Conservation (phyloP, 805 yeast species). For the Monosporozyma aquatica region DNA sequence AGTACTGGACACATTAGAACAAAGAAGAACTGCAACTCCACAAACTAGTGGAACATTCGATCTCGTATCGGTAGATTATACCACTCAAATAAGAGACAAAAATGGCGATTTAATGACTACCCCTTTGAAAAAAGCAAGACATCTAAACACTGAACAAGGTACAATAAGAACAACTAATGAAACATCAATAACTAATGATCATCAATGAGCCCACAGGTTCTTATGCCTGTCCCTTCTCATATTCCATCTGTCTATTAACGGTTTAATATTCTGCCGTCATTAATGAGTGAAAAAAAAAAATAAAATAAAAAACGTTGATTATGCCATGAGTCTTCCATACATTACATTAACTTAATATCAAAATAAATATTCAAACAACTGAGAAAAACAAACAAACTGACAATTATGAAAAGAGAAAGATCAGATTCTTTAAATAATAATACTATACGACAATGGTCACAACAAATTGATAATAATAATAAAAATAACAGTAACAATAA, state of each 20-base stretch:
- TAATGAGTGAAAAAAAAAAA: constrained; percentile 1
- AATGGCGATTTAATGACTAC: background rate
- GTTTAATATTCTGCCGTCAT: background rate
- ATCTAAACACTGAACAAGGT: too few relatives aligned
- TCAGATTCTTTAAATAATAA: constrained; percentile 1
- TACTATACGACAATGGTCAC: background rate
- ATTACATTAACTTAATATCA: too few relatives aligned
- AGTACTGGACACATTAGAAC: background rate
- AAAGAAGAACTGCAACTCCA: background rate
- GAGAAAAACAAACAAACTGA: background rate
- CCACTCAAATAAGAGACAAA: constrained; percentile 1
- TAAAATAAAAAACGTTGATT: too few relatives aligned
- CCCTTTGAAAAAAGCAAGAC: background rate
- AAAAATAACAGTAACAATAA: background rate
- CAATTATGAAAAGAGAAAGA: constrained; percentile 2
- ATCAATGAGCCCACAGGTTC: background rate
- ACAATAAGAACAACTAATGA: background rate
- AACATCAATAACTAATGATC: background rate
- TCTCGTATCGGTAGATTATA: constrained; percentile 7
- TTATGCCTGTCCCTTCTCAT: background rate
- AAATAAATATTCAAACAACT: too few relatives aligned
- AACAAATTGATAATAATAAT: background rate
- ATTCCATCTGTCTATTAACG: background rate
- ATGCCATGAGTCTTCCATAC: too few relatives aligned
- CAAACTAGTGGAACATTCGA: constrained; percentile 4